Base-by-base conservation (phyloP, 306 rosid genomes). In the Vigna radiata region DNA sequence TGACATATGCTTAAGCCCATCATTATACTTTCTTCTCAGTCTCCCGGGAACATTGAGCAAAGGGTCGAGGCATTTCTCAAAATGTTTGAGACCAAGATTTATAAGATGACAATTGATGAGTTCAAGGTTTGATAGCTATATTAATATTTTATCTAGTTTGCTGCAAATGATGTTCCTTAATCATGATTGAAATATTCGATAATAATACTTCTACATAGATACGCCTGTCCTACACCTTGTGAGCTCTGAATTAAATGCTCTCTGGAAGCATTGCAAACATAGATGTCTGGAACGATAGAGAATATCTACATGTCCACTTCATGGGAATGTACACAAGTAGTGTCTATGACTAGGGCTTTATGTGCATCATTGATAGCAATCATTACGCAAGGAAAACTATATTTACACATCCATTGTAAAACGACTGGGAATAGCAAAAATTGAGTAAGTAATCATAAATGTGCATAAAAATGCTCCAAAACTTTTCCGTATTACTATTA, bases 51-150 rank as follows among this genome's bases (percentile, higher is more conserved):
- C 76, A 85, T 95, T 7, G 94, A 89, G 79, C 81, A 85, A 82
- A 92, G 97, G 86, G 94, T 91, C 49, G 92, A 92, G 83, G 88
- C 90, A n/a, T 92, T 95, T 84, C 90, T 92, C 48, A 79, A 90
- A 84, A 85, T 48, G 83, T 90, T 90, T 80, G 97, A 95, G 89
- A 85, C 79, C 68, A 85, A 87, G 73, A 89, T 95, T 41, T 53
- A 56, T 43, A 97, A 89, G 83, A 87, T 95, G 96, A 83, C 99
- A 23, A 25, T 9, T 77, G 97, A 95, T 23, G 99, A 92, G 68
- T 95, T 95, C 88, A 85, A 92, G 96, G 99, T 92, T 68, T 85
- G 86, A 75, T 77, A 37, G 29, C 5, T 72, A 43, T 46, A 41
- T 60, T 72, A 65, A 54, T 69, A 46, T 43, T 70, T 62, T 43